Evolutionary conservation across 305 asterid genomes (phyloP).

Genomic region (Salvia sclarea): DNA sequence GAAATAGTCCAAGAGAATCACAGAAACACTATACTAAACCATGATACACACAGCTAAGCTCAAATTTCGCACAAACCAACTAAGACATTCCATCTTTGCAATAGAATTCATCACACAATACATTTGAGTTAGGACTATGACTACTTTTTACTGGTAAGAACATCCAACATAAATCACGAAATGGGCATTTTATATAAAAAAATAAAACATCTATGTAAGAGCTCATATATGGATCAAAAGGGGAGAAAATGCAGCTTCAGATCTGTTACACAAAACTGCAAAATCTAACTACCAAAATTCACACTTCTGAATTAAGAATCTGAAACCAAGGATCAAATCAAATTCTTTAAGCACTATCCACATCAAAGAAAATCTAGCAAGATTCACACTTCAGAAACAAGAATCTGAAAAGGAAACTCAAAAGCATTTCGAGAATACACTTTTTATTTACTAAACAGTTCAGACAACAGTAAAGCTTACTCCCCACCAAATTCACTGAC

Average conservation of each 20-base stretch:
- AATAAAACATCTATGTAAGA: background rate
- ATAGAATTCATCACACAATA: conserved; percentile 16
- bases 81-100: background rate
- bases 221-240: conserved; percentile 24
- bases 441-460: conserved; percentile 1
- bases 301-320: conserved; percentile 6
- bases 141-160: background rate
- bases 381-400: conserved; percentile 13
- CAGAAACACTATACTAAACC: too few species aligned
- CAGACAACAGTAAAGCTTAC: conserved; percentile 26
- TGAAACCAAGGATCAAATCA: conserved; percentile 31
- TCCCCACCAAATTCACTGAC: conserved; percentile 25
- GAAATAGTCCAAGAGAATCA: conserved; percentile 27
- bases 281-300: conserved; percentile 11
- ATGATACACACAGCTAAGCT: too few species aligned
- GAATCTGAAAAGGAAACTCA: background rate
- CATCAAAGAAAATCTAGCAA: conserved; percentile 19
- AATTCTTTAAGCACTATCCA: conserved; percentile 15
- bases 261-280: conserved; percentile 29
- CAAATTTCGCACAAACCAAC: conserved; percentile 1
- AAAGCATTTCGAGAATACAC: conserved; percentile 4
- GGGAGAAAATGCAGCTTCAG: conserved; percentile 31
- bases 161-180: background rate
- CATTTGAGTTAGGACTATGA: background rate
- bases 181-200: background rate